Evolutionary conservation across 345 rosid species (phyloP).

Genomic region (Eucalyptus marginata): DNA sequence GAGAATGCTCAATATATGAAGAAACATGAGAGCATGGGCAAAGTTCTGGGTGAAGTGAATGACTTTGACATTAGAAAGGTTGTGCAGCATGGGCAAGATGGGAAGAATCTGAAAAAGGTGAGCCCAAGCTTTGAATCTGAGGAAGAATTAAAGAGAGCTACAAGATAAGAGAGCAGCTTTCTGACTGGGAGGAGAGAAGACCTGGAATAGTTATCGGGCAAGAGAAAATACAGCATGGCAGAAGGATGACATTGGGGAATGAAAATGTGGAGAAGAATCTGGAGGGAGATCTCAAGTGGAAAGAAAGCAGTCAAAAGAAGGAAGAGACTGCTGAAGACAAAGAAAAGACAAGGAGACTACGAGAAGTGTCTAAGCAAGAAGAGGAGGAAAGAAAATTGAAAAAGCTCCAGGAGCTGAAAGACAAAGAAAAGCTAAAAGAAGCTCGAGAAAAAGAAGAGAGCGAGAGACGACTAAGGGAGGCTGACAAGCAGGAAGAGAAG

Average conservation of each 20-base stretch:
- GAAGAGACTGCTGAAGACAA: background rate
- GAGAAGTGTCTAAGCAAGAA: background rate
- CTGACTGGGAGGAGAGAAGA: background rate
- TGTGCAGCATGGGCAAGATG: slow-evolving; percentile 17
- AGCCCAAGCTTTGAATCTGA: background rate
- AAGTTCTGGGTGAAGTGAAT: slow-evolving; percentile 12
- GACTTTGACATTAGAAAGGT: slow-evolving; percentile 10
- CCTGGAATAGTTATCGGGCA: background rate
- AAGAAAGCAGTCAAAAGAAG: background rate
- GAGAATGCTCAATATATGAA: slow-evolving; percentile 12
- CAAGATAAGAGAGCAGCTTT: slow-evolving; percentile 3
- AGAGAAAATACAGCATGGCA: background rate
- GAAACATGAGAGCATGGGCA: slow-evolving; percentile 17
- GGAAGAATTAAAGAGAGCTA: slow-evolving; percentile 13
- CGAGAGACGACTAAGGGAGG: slow-evolving; percentile 18
- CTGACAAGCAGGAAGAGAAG: slow-evolving; percentile 13
- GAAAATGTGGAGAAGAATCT: slow-evolving; percentile 13
- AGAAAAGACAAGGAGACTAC: background rate
- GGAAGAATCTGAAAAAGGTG: slow-evolving; percentile 3
- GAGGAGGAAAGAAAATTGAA: slow-evolving; percentile 13
- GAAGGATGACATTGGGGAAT: slow-evolving; percentile 3
- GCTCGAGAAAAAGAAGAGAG: slow-evolving; percentile 16
- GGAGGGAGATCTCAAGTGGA: background rate
- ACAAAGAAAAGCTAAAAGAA: slow-evolving; percentile 25
- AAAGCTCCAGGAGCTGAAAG: slow-evolving; percentile 23